Evolutionary conservation across 306 rosid species (phyloP).

Genomic region (Trifolium subterraneum): DNA sequence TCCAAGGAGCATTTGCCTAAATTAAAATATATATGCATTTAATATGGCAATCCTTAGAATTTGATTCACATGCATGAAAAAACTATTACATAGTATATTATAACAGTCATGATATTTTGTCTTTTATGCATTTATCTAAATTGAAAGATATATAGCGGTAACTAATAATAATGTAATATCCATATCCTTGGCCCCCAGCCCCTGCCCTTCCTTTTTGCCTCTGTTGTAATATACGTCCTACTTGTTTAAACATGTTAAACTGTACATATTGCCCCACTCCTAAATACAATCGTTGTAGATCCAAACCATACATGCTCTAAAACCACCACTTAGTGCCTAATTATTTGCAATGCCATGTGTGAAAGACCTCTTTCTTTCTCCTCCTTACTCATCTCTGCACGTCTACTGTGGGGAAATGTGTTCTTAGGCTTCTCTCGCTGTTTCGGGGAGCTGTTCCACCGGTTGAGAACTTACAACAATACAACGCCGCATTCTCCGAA

Average conservation of each 20-base stretch:
- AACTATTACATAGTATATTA: background rate
- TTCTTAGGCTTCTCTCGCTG: too few relatives aligned
- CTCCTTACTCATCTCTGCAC: too few relatives aligned
- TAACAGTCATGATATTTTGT: background rate
- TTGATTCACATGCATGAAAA: background rate
- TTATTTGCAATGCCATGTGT: too few relatives aligned
- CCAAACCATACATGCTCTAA: slow-evolving; percentile 10
- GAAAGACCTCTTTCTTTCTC: too few relatives aligned
- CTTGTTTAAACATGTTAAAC: slow-evolving; percentile 33
- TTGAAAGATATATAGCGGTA: background rate
- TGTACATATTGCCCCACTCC: slow-evolving; percentile 38
- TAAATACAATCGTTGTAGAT: slow-evolving; percentile 38
- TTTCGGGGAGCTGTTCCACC: too few relatives aligned
- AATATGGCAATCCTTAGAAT: background rate
- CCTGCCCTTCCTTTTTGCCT: slow-evolving; percentile 18
- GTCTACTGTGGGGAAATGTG: too few relatives aligned
- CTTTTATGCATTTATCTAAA: background rate
- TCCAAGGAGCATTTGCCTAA: too few relatives aligned
- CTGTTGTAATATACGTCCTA: slow-evolving; percentile 24
- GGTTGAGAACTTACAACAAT: too few relatives aligned
- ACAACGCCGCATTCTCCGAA: too few relatives aligned
- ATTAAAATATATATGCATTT: too few relatives aligned
- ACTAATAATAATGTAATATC: background rate
- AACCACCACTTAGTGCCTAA: background rate
- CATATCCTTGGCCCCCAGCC: background rate